A percentile compares a stretch with the other conserved stretches of the same genome.
phyloP scores from a whole-genome alignment of 495 filamentous ascomycete species.

The Aspergillus indologenus region DNA sequence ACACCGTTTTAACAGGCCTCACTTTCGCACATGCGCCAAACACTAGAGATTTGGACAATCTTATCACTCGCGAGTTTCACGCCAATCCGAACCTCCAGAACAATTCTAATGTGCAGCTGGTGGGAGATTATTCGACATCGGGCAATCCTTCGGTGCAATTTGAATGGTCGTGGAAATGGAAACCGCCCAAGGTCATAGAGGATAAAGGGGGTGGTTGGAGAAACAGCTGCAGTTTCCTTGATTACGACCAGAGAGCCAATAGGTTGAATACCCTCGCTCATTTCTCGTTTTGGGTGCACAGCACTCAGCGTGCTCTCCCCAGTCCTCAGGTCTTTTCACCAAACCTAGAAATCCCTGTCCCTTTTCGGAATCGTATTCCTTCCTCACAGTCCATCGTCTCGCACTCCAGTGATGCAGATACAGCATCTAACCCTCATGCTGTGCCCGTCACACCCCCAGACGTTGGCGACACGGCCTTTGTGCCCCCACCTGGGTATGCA shows the following conservation, averaged over 20 bases:
- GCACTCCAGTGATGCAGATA: constrained; percentile 64
- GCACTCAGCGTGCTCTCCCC: constrained; percentile 42
- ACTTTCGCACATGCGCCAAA: constrained; percentile 90
- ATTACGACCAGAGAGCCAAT: constrained; percentile 93
- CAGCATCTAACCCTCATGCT: constrained; percentile 42
- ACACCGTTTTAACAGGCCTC: constrained; percentile 81
- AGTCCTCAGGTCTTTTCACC: constrained; percentile 57
- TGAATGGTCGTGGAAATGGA: constrained; percentile 96
- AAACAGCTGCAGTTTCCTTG: constrained; percentile 92
- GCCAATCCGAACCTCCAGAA: constrained; percentile 97
- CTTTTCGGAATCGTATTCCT: constrained; percentile 72
- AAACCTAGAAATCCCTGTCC: constrained; percentile 65
- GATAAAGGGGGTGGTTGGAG: constrained; percentile 92
- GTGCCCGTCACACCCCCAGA: constrained; percentile 66
- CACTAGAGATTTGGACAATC: constrained; percentile 81
- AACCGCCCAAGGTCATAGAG: constrained; percentile 76
- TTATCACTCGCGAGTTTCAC: constrained; percentile 92
- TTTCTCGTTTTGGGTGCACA: constrained; percentile 94
- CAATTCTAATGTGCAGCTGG: constrained; percentile 88
- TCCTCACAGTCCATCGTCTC: constrained; percentile 81
- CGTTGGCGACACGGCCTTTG: constrained; percentile 41
- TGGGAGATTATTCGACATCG: constrained; percentile 82
- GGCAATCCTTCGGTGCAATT: constrained; percentile 82
- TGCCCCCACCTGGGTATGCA: constrained; percentile 38
- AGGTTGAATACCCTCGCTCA: constrained; percentile 80